Evolutionary conservation across 2,329 filamentous ascomycete genomes (phyloP), one percentile per base, ranked within the genome.

Genomic region (Aspergillus texensis): DNA sequence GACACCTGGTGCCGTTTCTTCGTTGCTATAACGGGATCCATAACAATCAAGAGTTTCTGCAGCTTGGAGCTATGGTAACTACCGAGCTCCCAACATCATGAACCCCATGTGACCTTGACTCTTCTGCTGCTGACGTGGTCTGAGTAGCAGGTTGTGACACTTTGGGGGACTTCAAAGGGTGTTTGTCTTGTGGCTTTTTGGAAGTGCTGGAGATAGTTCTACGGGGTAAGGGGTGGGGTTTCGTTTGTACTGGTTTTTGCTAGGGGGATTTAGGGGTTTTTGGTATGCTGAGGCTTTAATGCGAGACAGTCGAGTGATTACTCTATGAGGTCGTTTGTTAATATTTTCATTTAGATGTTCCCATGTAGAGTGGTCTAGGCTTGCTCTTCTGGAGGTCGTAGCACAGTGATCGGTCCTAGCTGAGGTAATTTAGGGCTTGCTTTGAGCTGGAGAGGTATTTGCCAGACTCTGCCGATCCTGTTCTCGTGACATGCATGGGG

Each of bases 341-440:
- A n/a, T 1, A 9, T n/a, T 41, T 14, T n/a, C 16, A 8, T 1
- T n/a, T 6, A 8, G 1, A 9, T 10, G 2, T 9, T 19, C 0
- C 16, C 39, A 19, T 41, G 6, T 36, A 6, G 34, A 36, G 5
- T 36, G 14, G 34, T 19, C 39, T 41, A n/a, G 16, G 19, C 39
- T n/a, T 41, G 9, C 16, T 10, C 39, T 4, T n/a, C n/a, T 41
- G 19, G 39, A 41, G 39, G 39, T 41, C 39, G 39, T 19, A 41
- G 16, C 19, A 8, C 19, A n/a, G 39, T 41, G 39, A 9, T 10
- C 19, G 2, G 19, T n/a, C 19, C 16, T 41, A 41, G 16, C 4
- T 19, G 19, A 39, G 34, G 36, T 39, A n/a, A n/a, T 8, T n/a
- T 19, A 41, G 39, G 16, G 39, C 16, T 41, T 41, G 2, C 4